These are phyloP conservation scores for Geosmithia morbida DNA, from an alignment of 2,329 filamentous ascomycete genomes.

Conservation along the genomic window DNA sequence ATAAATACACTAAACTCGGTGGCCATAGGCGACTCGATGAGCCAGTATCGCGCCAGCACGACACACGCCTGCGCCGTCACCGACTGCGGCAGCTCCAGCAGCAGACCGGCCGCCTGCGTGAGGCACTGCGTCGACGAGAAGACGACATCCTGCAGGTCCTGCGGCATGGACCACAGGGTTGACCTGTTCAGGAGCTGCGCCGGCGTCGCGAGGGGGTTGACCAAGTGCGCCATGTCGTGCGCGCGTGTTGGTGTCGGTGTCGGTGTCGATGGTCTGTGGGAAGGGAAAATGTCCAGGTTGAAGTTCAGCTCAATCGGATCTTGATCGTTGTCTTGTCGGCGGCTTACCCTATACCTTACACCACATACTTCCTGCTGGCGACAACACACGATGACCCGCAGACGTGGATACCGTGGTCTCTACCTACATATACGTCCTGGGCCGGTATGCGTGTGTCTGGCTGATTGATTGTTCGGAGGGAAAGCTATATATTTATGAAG, in stretches of 20 bases:
- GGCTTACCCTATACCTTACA: too few relatives aligned
- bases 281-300: background rate
- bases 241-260: background rate
- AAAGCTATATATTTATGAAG: too few relatives aligned
- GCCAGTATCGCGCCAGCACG: conserved; percentile 68
- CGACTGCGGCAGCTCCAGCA: conserved; percentile 74
- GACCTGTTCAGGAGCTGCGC: conserved; percentile 49
- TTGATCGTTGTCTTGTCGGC: too few relatives aligned
- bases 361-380: too few relatives aligned
- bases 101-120: conserved; percentile 64
- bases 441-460: too few relatives aligned
- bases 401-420: too few relatives aligned
- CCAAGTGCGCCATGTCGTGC: conserved; percentile 40
- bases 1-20: conserved; percentile 40
- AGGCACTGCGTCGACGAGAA: conserved; percentile 59
- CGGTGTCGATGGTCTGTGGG: too few relatives aligned
- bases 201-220: conserved; percentile 59
- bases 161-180: conserved; percentile 43
- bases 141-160: conserved; percentile 56
- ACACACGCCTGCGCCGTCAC: conserved; percentile 77
- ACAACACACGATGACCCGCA: too few relatives aligned
- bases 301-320: too few relatives aligned
- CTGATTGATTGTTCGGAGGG: too few relatives aligned
- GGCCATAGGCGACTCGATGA: conserved; percentile 39
- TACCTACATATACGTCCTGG: too few relatives aligned